Evolutionary conservation across 2,329 filamentous ascomycete genomes (phyloP), one percentile per base, ranked within the genome.

Genomic region (Chlorencoelia australis): DNA sequence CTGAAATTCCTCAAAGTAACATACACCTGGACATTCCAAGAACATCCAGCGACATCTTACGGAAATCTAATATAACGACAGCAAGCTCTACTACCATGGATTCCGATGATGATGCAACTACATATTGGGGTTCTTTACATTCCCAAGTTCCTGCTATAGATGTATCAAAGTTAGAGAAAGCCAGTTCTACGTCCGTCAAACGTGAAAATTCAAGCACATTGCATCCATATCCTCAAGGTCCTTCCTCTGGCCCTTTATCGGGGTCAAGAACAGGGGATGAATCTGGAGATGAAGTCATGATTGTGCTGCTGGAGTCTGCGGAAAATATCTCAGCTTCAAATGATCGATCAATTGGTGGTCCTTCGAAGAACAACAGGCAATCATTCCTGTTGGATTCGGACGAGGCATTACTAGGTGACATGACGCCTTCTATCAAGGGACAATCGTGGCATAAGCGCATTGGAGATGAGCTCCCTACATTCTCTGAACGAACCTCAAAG

Each of bases 401-500:
- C 16, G 44, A 50, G 29, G 24, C 39, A 4, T 30, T 44, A 10
- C 30, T 43, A 34, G 42, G 33, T 4, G 40, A 43, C 20, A 50
- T 53, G 25, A 39, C 28, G 8, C 28, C 40, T 10, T 38, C 37
- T 0, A 30, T 30, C n/a, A 26, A 36, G 14, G 33, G 15, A 8
- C 33, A 27, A 14, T 36, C 43, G 25, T 78, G 73, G 65, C 71
- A 79, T 51, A 64, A 61, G 22, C 69, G 74, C 2, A 59, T 79
- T 31, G 75, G 75, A 16, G 71, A 79, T 29, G 60, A 68, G 15
- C 69, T 69, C 37, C 71, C 71, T 15, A 67, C 69, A 2, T 80
- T 80, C 48, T 76, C 75, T 1, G 63, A 64, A 22, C 65, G 73
- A 40, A 65, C 63, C 48, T 57, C 62, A 24, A 62, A 58, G 36